These are phyloP conservation scores for Cochlearia excelsa DNA, from an alignment of 345 rosid genomes.

Conservation along the genomic window DNA sequence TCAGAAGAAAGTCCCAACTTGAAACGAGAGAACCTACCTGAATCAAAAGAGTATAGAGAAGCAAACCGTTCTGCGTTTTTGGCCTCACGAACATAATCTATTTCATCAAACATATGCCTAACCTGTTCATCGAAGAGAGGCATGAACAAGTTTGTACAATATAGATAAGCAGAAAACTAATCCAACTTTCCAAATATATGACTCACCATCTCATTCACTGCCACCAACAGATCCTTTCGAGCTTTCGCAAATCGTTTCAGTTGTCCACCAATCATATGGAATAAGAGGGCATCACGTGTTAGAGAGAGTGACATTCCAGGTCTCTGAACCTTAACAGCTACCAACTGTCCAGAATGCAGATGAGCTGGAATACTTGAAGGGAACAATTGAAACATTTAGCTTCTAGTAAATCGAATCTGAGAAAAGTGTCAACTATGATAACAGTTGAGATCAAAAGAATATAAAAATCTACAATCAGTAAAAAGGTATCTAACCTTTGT, in stretches of 20 bases:
- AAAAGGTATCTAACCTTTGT: constrained; percentile 67
- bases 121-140: constrained; percentile 74
- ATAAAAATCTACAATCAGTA: constrained; percentile 14
- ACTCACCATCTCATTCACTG: constrained; percentile 92
- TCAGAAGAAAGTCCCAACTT: constrained; percentile 14
- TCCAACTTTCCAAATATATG: constrained; percentile 15
- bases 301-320: constrained; percentile 77
- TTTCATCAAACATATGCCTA: constrained; percentile 98
- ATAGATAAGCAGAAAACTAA: constrained; percentile 25
- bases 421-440: constrained; percentile 3
- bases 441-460: constrained; percentile 14
- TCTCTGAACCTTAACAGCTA: constrained; percentile 97
- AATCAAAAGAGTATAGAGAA: constrained; percentile 55
- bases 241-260: constrained; percentile 89
- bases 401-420: constrained; percentile 19
- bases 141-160: constrained; percentile 41
- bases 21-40: constrained; percentile 45
- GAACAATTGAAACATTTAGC: constrained; percentile 31
- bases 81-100: constrained; percentile 81
- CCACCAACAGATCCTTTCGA: constrained; percentile 77
- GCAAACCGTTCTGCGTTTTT: constrained; percentile 96
- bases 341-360: constrained; percentile 92
- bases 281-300: constrained; percentile 94
- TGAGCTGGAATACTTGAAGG: constrained; percentile 84
- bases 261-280: constrained; percentile 93